A percentile compares a stretch with the other conserved stretches of the same genome.
phyloP scores from a whole-genome alignment of 108 stramenopile genomes.

The Conticribra guillardii region DNA sequence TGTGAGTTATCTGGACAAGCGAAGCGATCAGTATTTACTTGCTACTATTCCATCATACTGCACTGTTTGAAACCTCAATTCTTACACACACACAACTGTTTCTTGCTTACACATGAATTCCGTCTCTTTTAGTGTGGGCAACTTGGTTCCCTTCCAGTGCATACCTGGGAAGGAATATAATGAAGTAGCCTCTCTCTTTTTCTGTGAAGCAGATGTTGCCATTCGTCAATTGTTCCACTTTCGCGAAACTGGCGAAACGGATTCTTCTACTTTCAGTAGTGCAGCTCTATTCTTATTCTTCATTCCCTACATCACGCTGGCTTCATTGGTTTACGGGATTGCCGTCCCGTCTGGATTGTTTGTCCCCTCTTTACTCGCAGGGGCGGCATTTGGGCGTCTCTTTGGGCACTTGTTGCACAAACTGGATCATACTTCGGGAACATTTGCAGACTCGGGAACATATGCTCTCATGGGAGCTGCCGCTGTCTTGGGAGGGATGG shows the following conservation, averaged over 20 bases:
- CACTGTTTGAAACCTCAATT: too few species aligned
- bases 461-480: constrained; percentile 94
- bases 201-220: constrained; percentile 94
- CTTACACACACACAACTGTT: too few species aligned
- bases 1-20: too few species aligned
- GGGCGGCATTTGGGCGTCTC: constrained; percentile 92
- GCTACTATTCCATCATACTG: too few species aligned
- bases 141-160: constrained; percentile 91
- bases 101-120: too few species aligned
- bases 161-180: constrained; percentile 93
- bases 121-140: constrained; percentile 61
- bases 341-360: constrained; percentile 94
- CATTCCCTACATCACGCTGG: constrained; percentile 88
- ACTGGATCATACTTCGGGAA: constrained; percentile 92
- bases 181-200: constrained; percentile 94
- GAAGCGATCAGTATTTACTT: too few species aligned
- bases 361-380: constrained; percentile 86
- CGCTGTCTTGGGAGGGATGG: constrained; percentile 96
- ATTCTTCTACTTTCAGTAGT: constrained; percentile 88
- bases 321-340: constrained; percentile 89
- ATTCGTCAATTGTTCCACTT: constrained; percentile 97
- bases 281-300: constrained; percentile 95
- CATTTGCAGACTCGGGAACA: constrained; percentile 97
- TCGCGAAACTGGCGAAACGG: constrained; percentile 91
- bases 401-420: constrained; percentile 96